Base-by-base conservation (phyloP, 1,284 basidiomycete species). In the Melampsora americana region DNA sequence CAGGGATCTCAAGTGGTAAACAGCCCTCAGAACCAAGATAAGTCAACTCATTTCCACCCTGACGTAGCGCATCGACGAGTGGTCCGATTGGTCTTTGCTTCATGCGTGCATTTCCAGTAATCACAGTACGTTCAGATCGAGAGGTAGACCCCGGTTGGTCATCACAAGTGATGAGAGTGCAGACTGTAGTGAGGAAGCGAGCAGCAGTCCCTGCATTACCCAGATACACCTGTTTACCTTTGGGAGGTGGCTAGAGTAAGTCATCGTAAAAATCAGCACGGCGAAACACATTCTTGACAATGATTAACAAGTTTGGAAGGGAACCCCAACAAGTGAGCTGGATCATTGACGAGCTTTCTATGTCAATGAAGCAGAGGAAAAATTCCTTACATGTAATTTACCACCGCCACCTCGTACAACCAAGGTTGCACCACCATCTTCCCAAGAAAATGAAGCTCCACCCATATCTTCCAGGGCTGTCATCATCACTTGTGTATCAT, bases 401-500 rank as follows among this genome's bases (percentile, higher is more conserved):
- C 95, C 95, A 78, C 87, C 86, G 18, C 93, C 93, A 48, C 95
- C 95, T 77, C 89, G 85, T 23, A 99, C 95, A 61, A 99, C 90
- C 44, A 99, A 88, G 0, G 93, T 95, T 83, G 96, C 94, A 32
- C 91, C 92, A 71, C 88, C 89, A 79, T 99, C 95, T 85, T 97
- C 92, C 92, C 94, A 99, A 28, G 86, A 86, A 82, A 92, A 93
- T 56, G 85, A 88, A 30, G 95, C 95, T 65, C 94, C 95, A 88
- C 93, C 90, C 78, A 99, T 88, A 76, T 94, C 92, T 65, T 89
- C 86, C 23, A 97, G 86, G 32, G 93, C 93, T 20, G 89, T 87
- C 93, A 99, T 98, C 96, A 99, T 99, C 77, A 99, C 95, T 80
- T 94, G 93, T 0, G 95, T 99, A 83, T 99, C 95, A 81, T 99